Percentiles rank a stretch among this genome's conserved stretches.
These are phyloP conservation scores for Castanopsis chinensis DNA, from an alignment of 306 rosid genomes.

Conservation along the genomic window DNA sequence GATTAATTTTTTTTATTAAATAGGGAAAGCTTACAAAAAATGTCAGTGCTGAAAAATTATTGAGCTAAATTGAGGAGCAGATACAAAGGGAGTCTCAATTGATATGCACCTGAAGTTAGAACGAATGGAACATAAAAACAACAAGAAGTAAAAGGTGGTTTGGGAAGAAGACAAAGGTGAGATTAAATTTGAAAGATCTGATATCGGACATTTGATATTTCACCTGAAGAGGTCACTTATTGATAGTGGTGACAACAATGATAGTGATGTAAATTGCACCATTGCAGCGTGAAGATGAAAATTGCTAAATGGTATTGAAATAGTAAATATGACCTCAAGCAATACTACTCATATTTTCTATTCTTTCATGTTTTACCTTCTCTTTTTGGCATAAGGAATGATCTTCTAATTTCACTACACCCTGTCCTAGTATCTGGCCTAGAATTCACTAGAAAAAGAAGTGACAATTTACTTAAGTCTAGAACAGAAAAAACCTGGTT, in stretches of 20 bases:
- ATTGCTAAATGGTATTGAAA: neutral
- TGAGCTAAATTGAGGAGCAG: neutral
- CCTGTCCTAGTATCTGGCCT: too few species aligned
- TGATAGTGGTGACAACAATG: neutral
- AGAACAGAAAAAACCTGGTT: constrained; percentile 40
- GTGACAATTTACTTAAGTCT: neutral
- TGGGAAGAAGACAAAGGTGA: neutral
- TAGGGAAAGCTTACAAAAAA: neutral
- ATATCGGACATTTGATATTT: neutral
- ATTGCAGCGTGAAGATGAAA: neutral
- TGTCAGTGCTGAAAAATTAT: neutral
- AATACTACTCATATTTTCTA: neutral
- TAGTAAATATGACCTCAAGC: neutral
- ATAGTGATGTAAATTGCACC: neutral
- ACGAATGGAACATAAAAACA: neutral
- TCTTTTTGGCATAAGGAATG: neutral
- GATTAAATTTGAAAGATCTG: neutral
- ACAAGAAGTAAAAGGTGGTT: neutral
- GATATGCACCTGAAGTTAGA: neutral
- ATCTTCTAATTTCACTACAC: neutral
- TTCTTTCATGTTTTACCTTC: neutral
- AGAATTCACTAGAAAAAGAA: neutral
- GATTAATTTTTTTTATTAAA: neutral
- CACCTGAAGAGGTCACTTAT: neutral
- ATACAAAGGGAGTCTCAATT: neutral